Evolutionary conservation across 352 stramenopile species (phyloP).

Genomic region (Phytopythium sindhum): DNA sequence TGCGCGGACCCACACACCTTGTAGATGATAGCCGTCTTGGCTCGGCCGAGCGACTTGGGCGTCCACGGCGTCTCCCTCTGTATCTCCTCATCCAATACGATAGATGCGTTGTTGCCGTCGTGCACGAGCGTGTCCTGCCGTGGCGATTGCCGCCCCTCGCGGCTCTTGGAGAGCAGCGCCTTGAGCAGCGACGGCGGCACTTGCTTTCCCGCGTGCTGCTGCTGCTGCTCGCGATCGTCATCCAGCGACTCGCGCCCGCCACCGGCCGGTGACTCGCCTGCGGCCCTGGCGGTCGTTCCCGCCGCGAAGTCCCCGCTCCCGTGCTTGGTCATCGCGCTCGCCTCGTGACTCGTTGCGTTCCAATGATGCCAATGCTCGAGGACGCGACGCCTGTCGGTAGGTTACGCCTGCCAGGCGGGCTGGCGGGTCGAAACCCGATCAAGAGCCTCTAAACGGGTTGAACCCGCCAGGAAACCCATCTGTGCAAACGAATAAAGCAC

Average conservation of each 20-base stretch:
- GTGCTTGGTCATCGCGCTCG: slow-evolving; percentile 3
- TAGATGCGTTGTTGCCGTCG: slow-evolving; percentile 80
- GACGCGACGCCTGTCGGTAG: too few species aligned
- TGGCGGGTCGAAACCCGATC: too few species aligned
- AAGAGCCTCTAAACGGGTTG: too few species aligned
- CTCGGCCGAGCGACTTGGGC: slow-evolving; percentile 76
- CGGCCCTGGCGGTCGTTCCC: neutral
- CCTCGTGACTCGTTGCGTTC: too few species aligned
- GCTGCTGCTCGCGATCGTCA: neutral
- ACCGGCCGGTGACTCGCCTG: neutral
- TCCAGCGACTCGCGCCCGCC: neutral
- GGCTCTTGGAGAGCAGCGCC: slow-evolving; percentile 27
- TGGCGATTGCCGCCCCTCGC: slow-evolving; percentile 2
- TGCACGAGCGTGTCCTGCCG: slow-evolving; percentile 42
- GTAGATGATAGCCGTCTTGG: slow-evolving; percentile 86
- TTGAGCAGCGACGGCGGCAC: slow-evolving; percentile 32
- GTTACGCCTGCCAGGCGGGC: too few species aligned
- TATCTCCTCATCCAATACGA: slow-evolving; percentile 50
- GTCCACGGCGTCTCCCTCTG: slow-evolving; percentile 68
- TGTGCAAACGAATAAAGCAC: too few species aligned
- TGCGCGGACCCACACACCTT: slow-evolving; percentile 50
- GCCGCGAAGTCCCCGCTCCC: neutral
- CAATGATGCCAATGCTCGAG: too few species aligned
- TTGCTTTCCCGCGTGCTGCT: neutral
- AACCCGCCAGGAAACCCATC: too few species aligned